Percentiles rank a stretch among this genome's conserved stretches.
phyloP scores from a whole-genome alignment of 2,329 filamentous ascomycete species.

The Neocatenulostroma microsporum region DNA sequence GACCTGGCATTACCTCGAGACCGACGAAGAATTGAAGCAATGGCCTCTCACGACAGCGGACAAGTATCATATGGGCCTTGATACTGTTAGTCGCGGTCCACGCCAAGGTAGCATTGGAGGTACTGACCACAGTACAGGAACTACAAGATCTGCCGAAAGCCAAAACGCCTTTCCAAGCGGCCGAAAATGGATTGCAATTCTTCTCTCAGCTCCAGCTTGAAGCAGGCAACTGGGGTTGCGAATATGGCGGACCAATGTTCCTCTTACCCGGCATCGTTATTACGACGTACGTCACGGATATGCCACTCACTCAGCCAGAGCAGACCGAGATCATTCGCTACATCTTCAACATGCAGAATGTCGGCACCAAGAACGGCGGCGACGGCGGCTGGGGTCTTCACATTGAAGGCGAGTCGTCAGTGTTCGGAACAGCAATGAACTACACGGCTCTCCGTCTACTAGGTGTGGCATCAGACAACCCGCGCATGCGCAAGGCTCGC shows the following conservation, averaged over 20 bases:
- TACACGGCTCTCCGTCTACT: conserved; percentile 75
- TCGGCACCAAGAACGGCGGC: conserved; percentile 45
- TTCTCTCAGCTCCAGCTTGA: conserved; percentile 83
- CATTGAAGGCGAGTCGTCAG: conserved; percentile 85
- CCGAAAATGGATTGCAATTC: conserved; percentile 75
- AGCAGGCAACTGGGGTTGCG: conserved; percentile 90
- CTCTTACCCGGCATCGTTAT: conserved; percentile 78
- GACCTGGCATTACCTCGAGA: conserved; percentile 84
- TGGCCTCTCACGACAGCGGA: conserved; percentile 90
- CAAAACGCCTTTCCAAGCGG: conserved; percentile 66
- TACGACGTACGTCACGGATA: conserved; percentile 82
- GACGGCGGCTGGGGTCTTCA: conserved; percentile 98
- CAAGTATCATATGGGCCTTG: conserved; percentile 75
- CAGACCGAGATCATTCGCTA: conserved; percentile 89
- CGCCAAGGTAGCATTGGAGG: no score
- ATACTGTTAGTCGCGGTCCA: conserved; percentile 55
- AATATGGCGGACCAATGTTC: conserved; percentile 98
- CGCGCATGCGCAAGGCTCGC: conserved; percentile 76
- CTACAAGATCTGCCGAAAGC: conserved; percentile 65
- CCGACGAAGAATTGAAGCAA: conserved; percentile 59
- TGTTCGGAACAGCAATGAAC: conserved; percentile 84
- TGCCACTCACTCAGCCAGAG: conserved; percentile 70
- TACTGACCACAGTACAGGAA: no score
- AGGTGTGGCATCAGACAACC: conserved; percentile 75
- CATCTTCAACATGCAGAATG: conserved; percentile 71